Conservation (phyloP, 768 basidiomycete species). For the Rhizopogon roseolus region DNA sequence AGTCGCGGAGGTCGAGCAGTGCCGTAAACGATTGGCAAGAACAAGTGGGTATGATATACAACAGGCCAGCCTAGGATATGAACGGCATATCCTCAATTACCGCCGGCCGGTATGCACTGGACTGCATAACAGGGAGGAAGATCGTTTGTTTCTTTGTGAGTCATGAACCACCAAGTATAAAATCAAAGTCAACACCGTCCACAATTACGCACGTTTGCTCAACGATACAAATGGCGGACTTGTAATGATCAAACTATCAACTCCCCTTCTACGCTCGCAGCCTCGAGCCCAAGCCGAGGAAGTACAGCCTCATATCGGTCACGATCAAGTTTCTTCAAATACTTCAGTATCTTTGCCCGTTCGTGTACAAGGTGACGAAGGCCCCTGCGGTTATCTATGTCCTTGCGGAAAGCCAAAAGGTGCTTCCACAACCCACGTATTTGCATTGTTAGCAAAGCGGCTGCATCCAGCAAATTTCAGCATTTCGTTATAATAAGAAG, state of each 20-base stretch:
- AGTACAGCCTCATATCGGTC: slow-evolving; percentile 73
- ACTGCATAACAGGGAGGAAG: too few species aligned
- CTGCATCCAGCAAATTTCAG: slow-evolving; percentile 35
- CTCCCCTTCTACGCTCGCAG: slow-evolving; percentile 84
- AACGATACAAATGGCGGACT: too few species aligned
- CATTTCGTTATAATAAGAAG: not conserved
- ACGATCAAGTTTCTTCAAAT: slow-evolving; percentile 61
- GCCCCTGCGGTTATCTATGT: slow-evolving; percentile 73
- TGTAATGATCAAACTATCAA: slow-evolving; percentile 53
- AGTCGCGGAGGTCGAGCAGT: too few species aligned
- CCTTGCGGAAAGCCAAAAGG: slow-evolving; percentile 60
- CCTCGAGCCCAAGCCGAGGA: slow-evolving; percentile 70
- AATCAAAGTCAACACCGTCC: too few species aligned
- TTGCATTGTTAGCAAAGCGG: slow-evolving; percentile 79
- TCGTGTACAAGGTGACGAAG: slow-evolving; percentile 77
- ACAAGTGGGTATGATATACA: too few species aligned
- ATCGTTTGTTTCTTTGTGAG: too few species aligned
- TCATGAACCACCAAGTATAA: too few species aligned
- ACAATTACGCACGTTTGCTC: too few species aligned
- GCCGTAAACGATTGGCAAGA: too few species aligned
- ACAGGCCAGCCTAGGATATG: too few species aligned
- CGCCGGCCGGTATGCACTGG: too few species aligned
- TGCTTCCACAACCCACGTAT: slow-evolving; percentile 84
- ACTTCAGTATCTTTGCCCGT: slow-evolving; percentile 77
- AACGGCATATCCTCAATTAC: too few species aligned